These are phyloP conservation scores for Sporothrix pseudoabietina DNA, from an alignment of 2,329 filamentous ascomycete species.

Conservation along the genomic window DNA sequence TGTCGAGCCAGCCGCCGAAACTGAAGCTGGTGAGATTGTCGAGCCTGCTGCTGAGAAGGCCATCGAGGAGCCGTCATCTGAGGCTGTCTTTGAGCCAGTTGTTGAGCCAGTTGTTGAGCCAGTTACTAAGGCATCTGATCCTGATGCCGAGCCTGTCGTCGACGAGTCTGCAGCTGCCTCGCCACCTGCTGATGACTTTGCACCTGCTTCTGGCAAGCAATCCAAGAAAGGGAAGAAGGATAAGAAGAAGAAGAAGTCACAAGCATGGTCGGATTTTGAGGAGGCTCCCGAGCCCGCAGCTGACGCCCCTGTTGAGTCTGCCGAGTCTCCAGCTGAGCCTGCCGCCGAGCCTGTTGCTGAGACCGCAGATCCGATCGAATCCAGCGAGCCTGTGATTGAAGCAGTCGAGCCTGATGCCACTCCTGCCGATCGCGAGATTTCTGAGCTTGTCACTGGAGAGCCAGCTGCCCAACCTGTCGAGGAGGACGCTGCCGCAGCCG, in stretches of 20 bases:
- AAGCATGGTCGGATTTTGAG: constrained; percentile 3
- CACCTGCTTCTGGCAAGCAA: constrained; percentile 10
- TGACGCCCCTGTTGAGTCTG: not conserved
- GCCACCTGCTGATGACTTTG: not conserved
- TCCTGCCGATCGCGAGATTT: not conserved
- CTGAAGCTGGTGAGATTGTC: not conserved
- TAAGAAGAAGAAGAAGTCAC: constrained; percentile 29
- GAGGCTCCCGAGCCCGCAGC: not conserved
- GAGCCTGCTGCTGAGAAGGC: not conserved
- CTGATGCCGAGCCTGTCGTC: not conserved
- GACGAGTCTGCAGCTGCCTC: not conserved
- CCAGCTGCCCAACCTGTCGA: not conserved
- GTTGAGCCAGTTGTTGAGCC: not conserved
- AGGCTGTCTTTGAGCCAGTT: not conserved
- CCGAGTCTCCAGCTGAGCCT: not conserved
- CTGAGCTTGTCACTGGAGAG: not conserved
- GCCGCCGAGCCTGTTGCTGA: not conserved
- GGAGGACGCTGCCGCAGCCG: not conserved
- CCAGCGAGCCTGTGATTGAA: not conserved
- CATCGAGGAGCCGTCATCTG: not conserved
- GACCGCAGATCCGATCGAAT: not conserved
- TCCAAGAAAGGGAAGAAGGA: constrained; percentile 29
- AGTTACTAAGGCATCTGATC: not conserved
- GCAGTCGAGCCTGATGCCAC: not conserved
- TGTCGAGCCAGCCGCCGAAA: not conserved